Percentiles rank a stretch among this genome's conserved stretches.
Evolutionary conservation across 116 monocot species (phyloP).

Genomic region (Iris pallida): DNA sequence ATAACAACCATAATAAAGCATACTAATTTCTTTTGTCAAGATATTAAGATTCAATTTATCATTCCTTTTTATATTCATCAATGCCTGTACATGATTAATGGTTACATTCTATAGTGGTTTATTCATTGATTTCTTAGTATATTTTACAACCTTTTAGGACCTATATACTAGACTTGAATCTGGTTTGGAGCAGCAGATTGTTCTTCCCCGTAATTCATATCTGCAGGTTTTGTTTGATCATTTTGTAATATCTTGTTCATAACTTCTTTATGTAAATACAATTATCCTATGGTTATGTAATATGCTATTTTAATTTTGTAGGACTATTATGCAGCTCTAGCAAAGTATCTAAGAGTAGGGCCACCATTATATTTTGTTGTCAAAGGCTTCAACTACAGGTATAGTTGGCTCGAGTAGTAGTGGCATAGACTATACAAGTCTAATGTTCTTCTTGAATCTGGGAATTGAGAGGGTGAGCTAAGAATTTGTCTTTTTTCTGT

Average conservation of each 20-base stretch:
- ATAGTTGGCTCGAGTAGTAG: not conserved
- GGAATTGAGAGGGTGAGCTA: too few species aligned
- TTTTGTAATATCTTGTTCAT: not conserved
- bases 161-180: conserved; percentile 74
- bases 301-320: conserved; percentile 16
- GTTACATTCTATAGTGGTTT: too few species aligned
- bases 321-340: conserved; percentile 87
- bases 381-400: conserved; percentile 96
- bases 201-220: conserved; percentile 91
- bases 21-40: too few species aligned
- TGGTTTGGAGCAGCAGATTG: conserved; percentile 89
- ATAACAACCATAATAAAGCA: too few species aligned
- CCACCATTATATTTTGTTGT: conserved; percentile 97
- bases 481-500: too few species aligned
- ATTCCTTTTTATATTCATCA: too few species aligned
- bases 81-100: too few species aligned
- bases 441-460: too few species aligned
- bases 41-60: too few species aligned
- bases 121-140: too few species aligned
- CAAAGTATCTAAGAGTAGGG: conserved; percentile 79
- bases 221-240: conserved; percentile 58
- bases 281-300: not conserved
- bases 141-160: conserved; percentile 37
- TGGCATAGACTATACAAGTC: too few species aligned
- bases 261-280: not conserved